Conservation (phyloP, 352 stramenopile species). For the Detonula confervacea region DNA sequence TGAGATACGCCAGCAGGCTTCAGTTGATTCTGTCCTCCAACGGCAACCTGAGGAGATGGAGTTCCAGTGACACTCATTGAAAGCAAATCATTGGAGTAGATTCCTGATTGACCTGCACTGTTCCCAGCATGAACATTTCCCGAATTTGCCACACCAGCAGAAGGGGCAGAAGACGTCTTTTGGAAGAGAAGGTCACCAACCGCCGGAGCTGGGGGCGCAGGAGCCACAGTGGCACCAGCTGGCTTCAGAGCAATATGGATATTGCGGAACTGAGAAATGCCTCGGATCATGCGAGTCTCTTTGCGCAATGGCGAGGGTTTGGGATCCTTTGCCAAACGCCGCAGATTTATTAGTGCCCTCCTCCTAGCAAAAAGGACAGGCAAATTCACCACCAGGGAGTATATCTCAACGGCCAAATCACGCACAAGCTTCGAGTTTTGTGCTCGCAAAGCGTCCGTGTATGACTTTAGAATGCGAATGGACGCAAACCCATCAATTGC, state of each 20-base stretch:
- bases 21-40: background rate
- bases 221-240: slow-evolving; percentile 31
- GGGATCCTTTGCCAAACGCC: slow-evolving; percentile 43
- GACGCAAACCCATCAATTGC: slow-evolving; percentile 80
- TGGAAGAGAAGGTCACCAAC: slow-evolving; percentile 42
- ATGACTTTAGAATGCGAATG: slow-evolving; percentile 78
- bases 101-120: background rate
- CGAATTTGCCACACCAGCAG: background rate
- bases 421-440: slow-evolving; percentile 70
- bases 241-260: slow-evolving; percentile 41
- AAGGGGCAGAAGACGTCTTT: too few species aligned
- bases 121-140: too few species aligned
- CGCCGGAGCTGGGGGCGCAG: slow-evolving; percentile 10
- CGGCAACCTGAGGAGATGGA: background rate
- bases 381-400: slow-evolving; percentile 73
- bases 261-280: slow-evolving; percentile 36
- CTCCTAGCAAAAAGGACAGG: slow-evolving; percentile 70
- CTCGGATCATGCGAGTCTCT: slow-evolving; percentile 44
- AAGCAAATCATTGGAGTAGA: slow-evolving; percentile 24
- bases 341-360: slow-evolving; percentile 60
- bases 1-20: background rate
- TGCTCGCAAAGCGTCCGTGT: slow-evolving; percentile 63
- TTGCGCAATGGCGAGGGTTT: slow-evolving; percentile 39
- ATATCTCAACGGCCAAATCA: slow-evolving; percentile 63
- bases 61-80: slow-evolving; percentile 16